phyloP scores from a whole-genome alignment of 441 rosid genomes.

The Arabidopsis hybrid region DNA sequence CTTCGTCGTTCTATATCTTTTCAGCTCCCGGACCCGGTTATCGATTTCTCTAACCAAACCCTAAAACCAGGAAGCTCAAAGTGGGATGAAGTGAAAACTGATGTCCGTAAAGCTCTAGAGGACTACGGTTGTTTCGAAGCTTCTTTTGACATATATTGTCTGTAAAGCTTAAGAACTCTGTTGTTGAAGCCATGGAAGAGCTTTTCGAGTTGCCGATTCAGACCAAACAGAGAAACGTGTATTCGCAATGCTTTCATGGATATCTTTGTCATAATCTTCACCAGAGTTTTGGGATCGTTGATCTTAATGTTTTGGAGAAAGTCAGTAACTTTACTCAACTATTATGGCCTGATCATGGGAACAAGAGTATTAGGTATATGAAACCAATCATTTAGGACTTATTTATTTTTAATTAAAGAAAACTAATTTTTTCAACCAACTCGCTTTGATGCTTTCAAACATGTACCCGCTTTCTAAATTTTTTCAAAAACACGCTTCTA shows the following conservation, averaged over 20 bases:
- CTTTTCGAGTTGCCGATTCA: slow-evolving; percentile 60
- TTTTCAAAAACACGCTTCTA: no score
- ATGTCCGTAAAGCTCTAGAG: slow-evolving; percentile 56
- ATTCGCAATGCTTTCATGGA: slow-evolving; percentile 57
- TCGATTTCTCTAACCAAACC: slow-evolving; percentile 53
- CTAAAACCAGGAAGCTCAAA: slow-evolving; percentile 54
- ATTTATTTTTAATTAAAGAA: background rate
- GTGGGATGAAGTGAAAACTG: slow-evolving; percentile 53
- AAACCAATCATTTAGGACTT: background rate
- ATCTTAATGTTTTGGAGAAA: slow-evolving; percentile 46
- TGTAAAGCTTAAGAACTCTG: slow-evolving; percentile 43
- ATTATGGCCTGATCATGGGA: slow-evolving; percentile 62
- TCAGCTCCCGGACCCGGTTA: slow-evolving; percentile 47
- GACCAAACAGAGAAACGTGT: slow-evolving; percentile 52
- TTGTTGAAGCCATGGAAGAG: slow-evolving; percentile 52
- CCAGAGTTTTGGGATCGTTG: slow-evolving; percentile 67
- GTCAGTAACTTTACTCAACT: slow-evolving; percentile 48
- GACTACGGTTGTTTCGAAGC: slow-evolving; percentile 76
- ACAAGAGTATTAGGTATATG: slow-evolving; percentile 56
- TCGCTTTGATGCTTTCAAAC: no score
- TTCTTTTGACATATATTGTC: slow-evolving; percentile 49
- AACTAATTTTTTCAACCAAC: no score
- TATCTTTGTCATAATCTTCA: slow-evolving; percentile 50
- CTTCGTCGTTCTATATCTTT: slow-evolving; percentile 13
- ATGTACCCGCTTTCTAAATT: slow-evolving; percentile 23